These are phyloP conservation scores for Penicillium occitanis DNA, from an alignment of 2,329 filamentous ascomycete genomes.

Conservation along the genomic window DNA sequence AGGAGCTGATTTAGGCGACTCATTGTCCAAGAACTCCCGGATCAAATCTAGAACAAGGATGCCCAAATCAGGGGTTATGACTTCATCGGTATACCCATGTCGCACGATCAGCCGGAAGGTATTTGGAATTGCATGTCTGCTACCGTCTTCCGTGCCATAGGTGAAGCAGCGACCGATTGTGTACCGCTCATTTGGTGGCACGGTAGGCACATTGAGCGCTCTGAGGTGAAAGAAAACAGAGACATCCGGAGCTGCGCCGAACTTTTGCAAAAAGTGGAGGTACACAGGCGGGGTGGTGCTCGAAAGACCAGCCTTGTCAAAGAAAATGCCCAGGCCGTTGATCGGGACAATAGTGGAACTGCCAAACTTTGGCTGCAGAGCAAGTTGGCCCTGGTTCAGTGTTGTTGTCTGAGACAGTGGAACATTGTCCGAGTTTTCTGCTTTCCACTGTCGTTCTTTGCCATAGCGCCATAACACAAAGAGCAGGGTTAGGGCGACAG, in stretches of 20 bases:
- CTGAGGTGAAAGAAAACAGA: slow-evolving; percentile 74
- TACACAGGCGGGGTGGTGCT: slow-evolving; percentile 66
- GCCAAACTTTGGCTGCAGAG: slow-evolving; percentile 39
- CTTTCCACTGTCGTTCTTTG: slow-evolving; percentile 73
- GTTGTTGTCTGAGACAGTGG: slow-evolving; percentile 40
- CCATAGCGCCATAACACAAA: slow-evolving; percentile 77
- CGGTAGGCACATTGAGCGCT: slow-evolving; percentile 59
- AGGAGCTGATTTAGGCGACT: slow-evolving; percentile 8
- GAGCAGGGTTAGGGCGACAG: slow-evolving; percentile 60
- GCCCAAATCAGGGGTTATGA: slow-evolving; percentile 65
- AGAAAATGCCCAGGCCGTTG: slow-evolving; percentile 68
- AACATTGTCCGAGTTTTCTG: slow-evolving; percentile 63
- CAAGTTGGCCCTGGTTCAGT: slow-evolving; percentile 27
- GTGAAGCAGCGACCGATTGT: slow-evolving; percentile 28
- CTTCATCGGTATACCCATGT: slow-evolving; percentile 71
- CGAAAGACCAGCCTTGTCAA: slow-evolving; percentile 67
- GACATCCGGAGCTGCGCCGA: slow-evolving; percentile 65
- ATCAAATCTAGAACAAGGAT: slow-evolving; percentile 61
- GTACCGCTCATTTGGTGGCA: slow-evolving; percentile 53
- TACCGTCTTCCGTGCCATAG: slow-evolving; percentile 23
- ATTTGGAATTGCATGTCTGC: slow-evolving; percentile 53
- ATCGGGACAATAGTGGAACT: slow-evolving; percentile 48
- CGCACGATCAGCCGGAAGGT: slow-evolving; percentile 69
- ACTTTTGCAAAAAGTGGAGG: slow-evolving; percentile 70
- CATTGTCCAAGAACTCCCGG: slow-evolving; percentile 49